These are phyloP conservation scores for Lindgomyces ingoldianus DNA, from an alignment of 495 filamentous ascomycete species.

Conservation along the genomic window DNA sequence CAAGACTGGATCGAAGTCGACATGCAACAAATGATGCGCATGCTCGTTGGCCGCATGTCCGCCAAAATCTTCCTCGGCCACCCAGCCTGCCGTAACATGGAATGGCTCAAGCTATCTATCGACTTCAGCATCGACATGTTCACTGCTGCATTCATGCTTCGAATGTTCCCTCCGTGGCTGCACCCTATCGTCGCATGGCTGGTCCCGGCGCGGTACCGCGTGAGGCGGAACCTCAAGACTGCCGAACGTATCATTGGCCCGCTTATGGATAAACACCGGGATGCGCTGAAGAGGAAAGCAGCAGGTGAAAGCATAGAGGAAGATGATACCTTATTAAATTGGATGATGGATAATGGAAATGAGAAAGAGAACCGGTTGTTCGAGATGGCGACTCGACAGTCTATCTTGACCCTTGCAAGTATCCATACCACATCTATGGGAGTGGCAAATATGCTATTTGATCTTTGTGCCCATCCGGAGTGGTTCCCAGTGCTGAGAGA, in stretches of 20 bases:
- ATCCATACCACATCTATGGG: slow-evolving; percentile 32
- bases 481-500: slow-evolving; percentile 53
- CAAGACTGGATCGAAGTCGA: slow-evolving; percentile 29
- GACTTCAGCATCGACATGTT: slow-evolving; percentile 21
- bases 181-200: slow-evolving; percentile 22
- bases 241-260: slow-evolving; percentile 22
- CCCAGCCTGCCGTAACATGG: slow-evolving; percentile 19
- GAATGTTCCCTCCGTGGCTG: slow-evolving; percentile 20
- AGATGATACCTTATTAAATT: slow-evolving; percentile 25
- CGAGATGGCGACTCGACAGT: slow-evolving; percentile 17
- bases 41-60: slow-evolving; percentile 27
- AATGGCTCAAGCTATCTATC: slow-evolving; percentile 27
- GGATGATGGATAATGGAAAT: slow-evolving; percentile 31
- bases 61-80: slow-evolving; percentile 22
- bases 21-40: slow-evolving; percentile 24
- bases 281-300: background rate
- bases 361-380: slow-evolving; percentile 9
- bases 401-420: slow-evolving; percentile 23
- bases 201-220: slow-evolving; percentile 1
- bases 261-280: slow-evolving; percentile 17
- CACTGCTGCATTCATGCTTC: slow-evolving; percentile 15
- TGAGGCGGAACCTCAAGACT: slow-evolving; percentile 10
- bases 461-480: slow-evolving; percentile 53
- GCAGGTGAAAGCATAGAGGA: slow-evolving; percentile 1
- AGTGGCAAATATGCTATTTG: slow-evolving; percentile 39